Evolutionary conservation across 768 basidiomycete species (phyloP).

Genomic region (Leucogyrophana mollusca): DNA sequence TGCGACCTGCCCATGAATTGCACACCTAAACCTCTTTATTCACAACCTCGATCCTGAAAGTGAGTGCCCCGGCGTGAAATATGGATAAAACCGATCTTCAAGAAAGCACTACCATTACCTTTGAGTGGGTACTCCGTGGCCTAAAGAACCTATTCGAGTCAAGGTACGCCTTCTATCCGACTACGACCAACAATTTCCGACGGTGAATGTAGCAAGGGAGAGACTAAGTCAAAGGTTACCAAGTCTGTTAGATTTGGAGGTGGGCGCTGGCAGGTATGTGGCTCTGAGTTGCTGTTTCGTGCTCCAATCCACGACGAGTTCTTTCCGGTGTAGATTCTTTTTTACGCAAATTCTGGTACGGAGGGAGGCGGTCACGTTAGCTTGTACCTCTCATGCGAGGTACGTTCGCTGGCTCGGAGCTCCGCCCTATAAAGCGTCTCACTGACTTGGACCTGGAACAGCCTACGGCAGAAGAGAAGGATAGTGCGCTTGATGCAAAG

Average conservation of each 20-base stretch:
- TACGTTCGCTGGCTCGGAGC: conserved; percentile 28
- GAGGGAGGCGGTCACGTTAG: conserved; percentile 64
- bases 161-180: conserved; percentile 38
- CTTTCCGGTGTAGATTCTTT: conserved; percentile 56
- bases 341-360: conserved; percentile 80
- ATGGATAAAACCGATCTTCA: conserved; percentile 39
- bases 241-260: conserved; percentile 76
- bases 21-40: too few relatives aligned
- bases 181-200: not conserved
- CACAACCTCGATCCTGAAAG: too few relatives aligned
- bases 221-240: conserved; percentile 72
- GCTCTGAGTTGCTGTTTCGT: conserved; percentile 7
- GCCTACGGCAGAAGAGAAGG: conserved; percentile 79
- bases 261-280: conserved; percentile 68
- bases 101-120: conserved; percentile 57
- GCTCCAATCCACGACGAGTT: not conserved
- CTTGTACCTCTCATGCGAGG: conserved; percentile 81
- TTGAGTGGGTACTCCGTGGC: conserved; percentile 78
- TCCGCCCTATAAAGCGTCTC: not conserved
- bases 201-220: conserved; percentile 54
- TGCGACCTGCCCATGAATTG: too few relatives aligned
- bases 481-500: conserved; percentile 63
- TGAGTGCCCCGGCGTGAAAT: not conserved
- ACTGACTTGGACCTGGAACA: conserved; percentile 25
- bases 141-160: conserved; percentile 74